phyloP scores from a whole-genome alignment of 75 land plant species.

The Isoetes taiwanensis region DNA sequence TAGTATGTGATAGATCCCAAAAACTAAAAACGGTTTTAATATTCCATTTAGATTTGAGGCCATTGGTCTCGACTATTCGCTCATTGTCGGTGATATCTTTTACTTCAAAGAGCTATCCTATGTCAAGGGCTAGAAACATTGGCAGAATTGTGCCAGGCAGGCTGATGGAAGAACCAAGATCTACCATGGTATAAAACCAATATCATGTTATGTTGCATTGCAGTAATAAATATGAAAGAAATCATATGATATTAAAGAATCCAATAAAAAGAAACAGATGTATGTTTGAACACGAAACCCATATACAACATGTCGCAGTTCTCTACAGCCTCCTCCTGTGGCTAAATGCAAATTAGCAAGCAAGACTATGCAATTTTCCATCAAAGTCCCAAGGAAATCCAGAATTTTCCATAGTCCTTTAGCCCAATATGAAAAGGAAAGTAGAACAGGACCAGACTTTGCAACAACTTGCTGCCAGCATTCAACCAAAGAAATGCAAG shows the following conservation, averaged over 20 bases:
- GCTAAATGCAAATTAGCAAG: slow-evolving; percentile 69
- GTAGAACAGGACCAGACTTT: slow-evolving; percentile 72
- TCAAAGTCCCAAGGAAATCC: slow-evolving; percentile 65
- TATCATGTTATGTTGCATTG: slow-evolving; percentile 31
- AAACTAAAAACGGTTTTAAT: too few species aligned
- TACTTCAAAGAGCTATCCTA: slow-evolving; percentile 62
- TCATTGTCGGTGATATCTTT: too few species aligned
- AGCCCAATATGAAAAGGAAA: slow-evolving; percentile 36
- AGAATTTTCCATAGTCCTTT: slow-evolving; percentile 52
- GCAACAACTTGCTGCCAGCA: slow-evolving; percentile 74
- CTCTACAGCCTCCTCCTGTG: slow-evolving; percentile 56
- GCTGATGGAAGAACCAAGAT: slow-evolving; percentile 67
- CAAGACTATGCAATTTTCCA: slow-evolving; percentile 67
- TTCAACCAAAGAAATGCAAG: slow-evolving; percentile 52
- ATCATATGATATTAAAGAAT: slow-evolving; percentile 25
- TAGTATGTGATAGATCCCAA: too few species aligned
- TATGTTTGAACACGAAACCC: slow-evolving; percentile 61
- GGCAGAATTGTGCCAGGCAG: slow-evolving; percentile 38
- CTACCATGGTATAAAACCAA: slow-evolving; percentile 59
- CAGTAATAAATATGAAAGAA: slow-evolving; percentile 46
- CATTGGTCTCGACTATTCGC: too few species aligned
- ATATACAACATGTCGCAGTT: slow-evolving; percentile 38
- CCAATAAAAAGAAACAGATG: slow-evolving; percentile 42
- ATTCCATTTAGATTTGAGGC: too few species aligned
- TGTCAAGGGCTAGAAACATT: slow-evolving; percentile 54